A percentile compares a stretch with the other conserved stretches of the same genome.
phyloP scores from a whole-genome alignment of 306 rosid species.

The Fragaria ananassa region DNA sequence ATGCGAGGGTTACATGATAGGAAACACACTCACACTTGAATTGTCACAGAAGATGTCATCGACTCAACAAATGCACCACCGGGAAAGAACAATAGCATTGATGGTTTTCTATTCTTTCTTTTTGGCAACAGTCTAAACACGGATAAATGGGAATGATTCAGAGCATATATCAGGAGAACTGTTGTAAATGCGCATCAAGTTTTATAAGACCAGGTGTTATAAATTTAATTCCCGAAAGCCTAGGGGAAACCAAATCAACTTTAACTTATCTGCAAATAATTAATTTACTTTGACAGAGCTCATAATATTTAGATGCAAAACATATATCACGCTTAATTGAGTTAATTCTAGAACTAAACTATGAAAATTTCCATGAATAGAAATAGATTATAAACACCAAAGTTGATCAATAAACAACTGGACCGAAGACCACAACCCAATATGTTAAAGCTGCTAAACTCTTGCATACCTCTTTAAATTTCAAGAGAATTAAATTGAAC shows the following conservation, averaged over 20 bases:
- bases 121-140: too few relatives aligned
- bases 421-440: neutral
- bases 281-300: neutral
- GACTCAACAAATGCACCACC: neutral
- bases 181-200: neutral
- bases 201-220: neutral
- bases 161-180: neutral
- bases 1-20: neutral
- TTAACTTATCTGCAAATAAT: neutral
- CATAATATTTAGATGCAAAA: neutral
- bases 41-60: neutral
- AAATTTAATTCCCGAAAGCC: neutral
- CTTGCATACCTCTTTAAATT: constrained; percentile 74
- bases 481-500: constrained; percentile 73
- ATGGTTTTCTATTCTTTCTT: neutral
- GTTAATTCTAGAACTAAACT: neutral
- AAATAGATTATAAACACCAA: neutral
- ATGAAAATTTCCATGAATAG: neutral
- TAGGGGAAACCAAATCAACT: neutral
- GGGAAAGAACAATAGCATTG: neutral
- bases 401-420: neutral
- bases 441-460: neutral
- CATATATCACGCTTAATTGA: too few relatives aligned
- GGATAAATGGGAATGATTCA: neutral
- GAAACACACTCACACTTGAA: neutral